Evolutionary conservation across 148 eudicot species (phyloP).

Genomic region (Polygonum maritimum): DNA sequence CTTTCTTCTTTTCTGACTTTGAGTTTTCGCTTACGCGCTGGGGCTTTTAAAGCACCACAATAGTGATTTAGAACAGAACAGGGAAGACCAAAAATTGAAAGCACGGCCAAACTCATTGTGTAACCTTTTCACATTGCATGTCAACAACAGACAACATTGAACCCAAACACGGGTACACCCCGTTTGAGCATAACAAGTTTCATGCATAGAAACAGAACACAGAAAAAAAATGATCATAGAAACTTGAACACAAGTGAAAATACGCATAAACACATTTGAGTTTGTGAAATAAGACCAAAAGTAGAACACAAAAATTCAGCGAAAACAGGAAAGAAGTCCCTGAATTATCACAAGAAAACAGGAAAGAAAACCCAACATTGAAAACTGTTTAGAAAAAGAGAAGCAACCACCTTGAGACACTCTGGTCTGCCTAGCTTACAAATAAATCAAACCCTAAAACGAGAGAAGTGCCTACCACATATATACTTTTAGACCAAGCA

Average conservation of each 20-base stretch:
- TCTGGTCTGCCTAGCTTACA: too few species aligned
- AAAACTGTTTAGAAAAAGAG: too few species aligned
- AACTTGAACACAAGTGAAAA: neutral
- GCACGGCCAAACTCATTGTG: conserved; percentile 26
- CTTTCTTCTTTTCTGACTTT: conserved; percentile 34
- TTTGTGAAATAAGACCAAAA: neutral
- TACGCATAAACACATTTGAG: neutral
- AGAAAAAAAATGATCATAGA: neutral
- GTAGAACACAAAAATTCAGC: too few species aligned
- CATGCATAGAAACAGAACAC: neutral
- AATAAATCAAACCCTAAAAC: neutral
- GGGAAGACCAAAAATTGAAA: conserved; percentile 26
- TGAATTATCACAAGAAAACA: too few species aligned
- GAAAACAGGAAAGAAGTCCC: too few species aligned
- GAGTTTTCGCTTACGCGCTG: conserved; percentile 55
- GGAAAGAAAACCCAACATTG: too few species aligned
- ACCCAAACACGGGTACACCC: neutral
- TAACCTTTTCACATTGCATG: conserved; percentile 11
- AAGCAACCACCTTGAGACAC: too few species aligned
- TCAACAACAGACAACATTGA: conserved; percentile 9
- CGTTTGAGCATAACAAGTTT: neutral
- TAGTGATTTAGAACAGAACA: conserved; percentile 47
- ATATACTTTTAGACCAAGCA: too few species aligned
- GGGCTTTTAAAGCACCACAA: conserved; percentile 94
- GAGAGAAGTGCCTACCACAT: too few species aligned